phyloP scores from a whole-genome alignment of 2,329 filamentous ascomycete genomes.

The Keithomyces neogunnii region DNA sequence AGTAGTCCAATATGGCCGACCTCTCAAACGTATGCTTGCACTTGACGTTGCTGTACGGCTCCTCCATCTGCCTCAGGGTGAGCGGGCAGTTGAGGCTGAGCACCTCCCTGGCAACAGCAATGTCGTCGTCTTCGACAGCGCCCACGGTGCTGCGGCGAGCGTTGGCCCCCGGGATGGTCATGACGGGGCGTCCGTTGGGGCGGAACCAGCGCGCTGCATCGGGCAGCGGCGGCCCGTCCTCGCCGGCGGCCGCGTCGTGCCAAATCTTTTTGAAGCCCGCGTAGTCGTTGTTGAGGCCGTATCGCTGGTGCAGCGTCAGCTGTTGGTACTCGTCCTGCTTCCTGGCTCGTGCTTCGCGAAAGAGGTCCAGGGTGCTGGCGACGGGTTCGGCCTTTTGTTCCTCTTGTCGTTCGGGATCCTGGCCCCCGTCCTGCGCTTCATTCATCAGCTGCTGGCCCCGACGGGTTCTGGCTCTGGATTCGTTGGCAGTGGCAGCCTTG shows the following conservation, averaged over 20 bases:
- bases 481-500: conserved; percentile 7
- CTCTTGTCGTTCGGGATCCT: conserved; percentile 13
- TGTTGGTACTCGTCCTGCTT: conserved; percentile 34
- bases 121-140: conserved; percentile 56
- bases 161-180: conserved; percentile 15
- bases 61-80: conserved; percentile 52
- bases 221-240: conserved; percentile 41
- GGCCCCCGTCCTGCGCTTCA: conserved; percentile 8
- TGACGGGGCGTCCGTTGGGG: conserved; percentile 33
- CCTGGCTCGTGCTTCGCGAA: conserved; percentile 25
- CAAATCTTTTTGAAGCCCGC: conserved; percentile 49
- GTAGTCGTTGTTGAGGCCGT: conserved; percentile 50
- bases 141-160: conserved; percentile 1
- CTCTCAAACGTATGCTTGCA: conserved; percentile 71
- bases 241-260: conserved; percentile 43
- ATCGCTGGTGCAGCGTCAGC: conserved; percentile 36
- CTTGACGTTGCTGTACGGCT: conserved; percentile 57
- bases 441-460: too few relatives aligned
- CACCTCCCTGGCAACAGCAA: conserved; percentile 55
- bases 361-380: conserved; percentile 21
- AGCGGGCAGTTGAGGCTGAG: conserved; percentile 63
- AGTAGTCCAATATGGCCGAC: conserved; percentile 47
- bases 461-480: conserved; percentile 5
- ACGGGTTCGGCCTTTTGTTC: conserved; percentile 17
- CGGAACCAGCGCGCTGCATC: conserved; percentile 48